A percentile compares a stretch with the other conserved stretches of the same genome.
These are phyloP conservation scores for Coelastrella sp. DNA, from an alignment of 139 green algal genomes.

Conservation along the genomic window DNA sequence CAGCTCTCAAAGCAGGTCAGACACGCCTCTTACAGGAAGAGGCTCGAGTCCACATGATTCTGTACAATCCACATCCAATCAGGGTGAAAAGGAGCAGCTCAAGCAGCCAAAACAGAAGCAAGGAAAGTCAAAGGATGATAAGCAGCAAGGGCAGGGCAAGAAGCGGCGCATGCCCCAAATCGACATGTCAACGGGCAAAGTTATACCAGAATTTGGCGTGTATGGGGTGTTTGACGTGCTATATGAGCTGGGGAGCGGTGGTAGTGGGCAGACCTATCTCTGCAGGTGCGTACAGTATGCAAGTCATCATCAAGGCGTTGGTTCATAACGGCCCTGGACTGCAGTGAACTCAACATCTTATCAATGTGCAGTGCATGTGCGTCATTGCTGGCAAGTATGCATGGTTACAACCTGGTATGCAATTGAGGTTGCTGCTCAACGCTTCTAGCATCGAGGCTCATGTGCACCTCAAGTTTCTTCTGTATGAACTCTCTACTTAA, in stretches of 20 bases:
- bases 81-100: not conserved
- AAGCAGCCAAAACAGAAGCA: not conserved
- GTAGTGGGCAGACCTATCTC: constrained; percentile 73
- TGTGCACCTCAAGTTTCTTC: too few relatives aligned
- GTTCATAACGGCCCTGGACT: too few relatives aligned
- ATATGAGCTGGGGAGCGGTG: constrained; percentile 56
- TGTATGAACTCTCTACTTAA: too few relatives aligned
- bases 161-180: not conserved
- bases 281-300: constrained; percentile 55
- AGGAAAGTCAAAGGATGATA: not conserved
- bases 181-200: constrained; percentile 32
- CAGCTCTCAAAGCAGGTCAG: too few relatives aligned
- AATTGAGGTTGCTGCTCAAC: too few relatives aligned
- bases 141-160: not conserved
- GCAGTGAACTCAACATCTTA: too few relatives aligned
- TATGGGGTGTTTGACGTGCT: constrained; percentile 45
- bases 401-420: too few relatives aligned
- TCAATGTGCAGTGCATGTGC: too few relatives aligned
- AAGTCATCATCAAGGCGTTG: too few relatives aligned
- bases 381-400: too few relatives aligned
- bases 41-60: not conserved
- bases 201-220: constrained; percentile 36
- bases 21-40: too few relatives aligned
- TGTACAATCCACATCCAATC: not conserved
- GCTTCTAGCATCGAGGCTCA: too few relatives aligned